Evolutionary conservation across 345 rosid species (phyloP).

Genomic region (Lepidium sativum): DNA sequence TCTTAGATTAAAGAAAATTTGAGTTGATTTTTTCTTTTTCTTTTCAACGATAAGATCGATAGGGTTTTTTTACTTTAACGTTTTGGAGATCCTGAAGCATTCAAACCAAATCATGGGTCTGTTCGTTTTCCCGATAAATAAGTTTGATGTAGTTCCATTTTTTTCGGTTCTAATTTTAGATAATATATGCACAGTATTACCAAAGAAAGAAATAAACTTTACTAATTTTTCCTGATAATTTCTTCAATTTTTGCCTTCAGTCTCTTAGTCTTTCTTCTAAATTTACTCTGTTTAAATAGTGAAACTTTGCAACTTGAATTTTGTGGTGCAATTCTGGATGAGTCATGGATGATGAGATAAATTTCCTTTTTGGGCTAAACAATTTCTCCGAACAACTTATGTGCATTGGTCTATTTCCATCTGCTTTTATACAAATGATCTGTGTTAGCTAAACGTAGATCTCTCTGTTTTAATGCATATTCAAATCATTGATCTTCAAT

Average conservation of each 20-base stretch:
- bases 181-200: neutral
- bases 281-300: neutral
- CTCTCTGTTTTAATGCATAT: neutral
- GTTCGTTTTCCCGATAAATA: slow-evolving; percentile 7
- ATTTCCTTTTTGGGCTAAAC: slow-evolving; percentile 1
- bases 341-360: neutral
- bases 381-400: no score
- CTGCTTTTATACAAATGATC: neutral
- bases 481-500: neutral
- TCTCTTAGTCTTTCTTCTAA: no score
- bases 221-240: neutral
- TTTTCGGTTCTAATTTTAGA: no score
- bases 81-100: neutral
- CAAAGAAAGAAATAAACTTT: neutral
- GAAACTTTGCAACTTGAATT: slow-evolving; percentile 8
- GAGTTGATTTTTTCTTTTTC: neutral
- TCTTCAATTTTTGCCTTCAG: neutral
- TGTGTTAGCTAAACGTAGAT: neutral
- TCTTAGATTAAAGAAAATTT: neutral
- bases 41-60: slow-evolving; percentile 3
- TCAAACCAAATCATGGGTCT: neutral
- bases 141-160: neutral
- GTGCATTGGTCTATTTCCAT: neutral
- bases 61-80: neutral
- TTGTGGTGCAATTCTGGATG: neutral